Percentiles rank a stretch among this genome's conserved stretches.
These are phyloP conservation scores for Boletellus emodensis DNA, from an alignment of 768 basidiomycete genomes.

Conservation along the genomic window DNA sequence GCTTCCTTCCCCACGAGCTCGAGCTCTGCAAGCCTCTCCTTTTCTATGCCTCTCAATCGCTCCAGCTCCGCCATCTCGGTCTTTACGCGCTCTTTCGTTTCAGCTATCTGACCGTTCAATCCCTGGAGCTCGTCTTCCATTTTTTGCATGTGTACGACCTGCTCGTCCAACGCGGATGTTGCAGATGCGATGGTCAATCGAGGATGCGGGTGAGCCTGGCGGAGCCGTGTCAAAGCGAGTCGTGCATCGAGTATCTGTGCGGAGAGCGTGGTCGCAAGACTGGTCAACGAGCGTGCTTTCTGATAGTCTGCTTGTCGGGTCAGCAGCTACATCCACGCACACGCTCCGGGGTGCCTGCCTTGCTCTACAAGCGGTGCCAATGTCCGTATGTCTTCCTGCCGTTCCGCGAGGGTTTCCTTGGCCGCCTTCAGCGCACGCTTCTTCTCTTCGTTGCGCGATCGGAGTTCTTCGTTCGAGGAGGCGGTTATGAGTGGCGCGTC, in stretches of 20 bases:
- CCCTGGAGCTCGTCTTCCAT: slow-evolving; percentile 61
- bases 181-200: slow-evolving; percentile 76
- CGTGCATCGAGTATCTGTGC: slow-evolving; percentile 82
- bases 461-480: slow-evolving; percentile 71
- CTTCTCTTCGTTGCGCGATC: slow-evolving; percentile 59
- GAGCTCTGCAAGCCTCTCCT: slow-evolving; percentile 57
- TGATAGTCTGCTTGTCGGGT: slow-evolving; percentile 47
- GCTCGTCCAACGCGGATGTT: slow-evolving; percentile 65
- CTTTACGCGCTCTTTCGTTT: slow-evolving; percentile 62
- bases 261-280: slow-evolving; percentile 55
- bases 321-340: not conserved
- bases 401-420: slow-evolving; percentile 60
- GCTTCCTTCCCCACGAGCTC: slow-evolving; percentile 48
- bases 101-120: slow-evolving; percentile 46
- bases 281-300: slow-evolving; percentile 48
- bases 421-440: slow-evolving; percentile 63
- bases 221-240: slow-evolving; percentile 72
- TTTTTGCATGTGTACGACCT: slow-evolving; percentile 77
- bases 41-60: slow-evolving; percentile 56
- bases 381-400: slow-evolving; percentile 56
- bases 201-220: slow-evolving; percentile 76
- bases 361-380: slow-evolving; percentile 67
- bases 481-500: slow-evolving; percentile 78
- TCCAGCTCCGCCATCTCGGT: slow-evolving; percentile 52
- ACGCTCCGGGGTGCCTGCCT: slow-evolving; percentile 31